These are phyloP conservation scores for Cucumis melo DNA, from an alignment of 306 rosid genomes.

Conservation along the genomic window DNA sequence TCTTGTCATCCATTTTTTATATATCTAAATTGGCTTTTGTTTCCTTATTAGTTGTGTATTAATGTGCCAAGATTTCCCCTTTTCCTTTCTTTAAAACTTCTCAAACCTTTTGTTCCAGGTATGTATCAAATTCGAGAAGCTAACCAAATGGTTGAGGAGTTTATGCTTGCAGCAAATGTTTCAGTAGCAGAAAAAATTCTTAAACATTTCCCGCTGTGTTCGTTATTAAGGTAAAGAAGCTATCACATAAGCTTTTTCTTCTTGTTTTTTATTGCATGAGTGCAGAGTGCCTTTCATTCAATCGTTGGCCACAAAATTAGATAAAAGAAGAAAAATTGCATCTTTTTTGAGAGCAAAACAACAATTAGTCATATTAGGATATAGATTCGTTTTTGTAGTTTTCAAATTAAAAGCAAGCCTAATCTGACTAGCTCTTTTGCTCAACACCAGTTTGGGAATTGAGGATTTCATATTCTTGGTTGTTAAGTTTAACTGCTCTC, in stretches of 20 bases:
- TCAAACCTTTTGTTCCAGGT: conserved; percentile 30
- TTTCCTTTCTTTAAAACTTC: not conserved
- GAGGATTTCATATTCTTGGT: not conserved
- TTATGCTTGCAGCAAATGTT: conserved; percentile 98
- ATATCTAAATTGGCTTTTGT: not conserved
- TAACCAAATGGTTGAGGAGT: conserved; percentile 99
- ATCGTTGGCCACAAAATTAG: not conserved
- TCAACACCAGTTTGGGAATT: not conserved
- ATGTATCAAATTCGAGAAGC: conserved; percentile 99
- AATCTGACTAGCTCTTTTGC: not conserved
- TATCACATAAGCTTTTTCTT: not conserved
- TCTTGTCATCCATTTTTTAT: not conserved
- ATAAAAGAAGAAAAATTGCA: not conserved
- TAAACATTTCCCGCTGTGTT: conserved; percentile 52
- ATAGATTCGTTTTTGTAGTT: not conserved
- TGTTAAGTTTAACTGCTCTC: not conserved
- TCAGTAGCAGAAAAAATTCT: conserved; percentile 88
- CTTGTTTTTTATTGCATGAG: not conserved
- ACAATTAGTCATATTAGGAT: not conserved
- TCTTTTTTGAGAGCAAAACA: not conserved
- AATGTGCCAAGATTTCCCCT: not conserved
- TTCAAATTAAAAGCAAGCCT: not conserved
- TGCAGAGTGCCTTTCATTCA: not conserved
- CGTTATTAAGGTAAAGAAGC: conserved; percentile 58
- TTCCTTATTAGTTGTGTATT: not conserved